phyloP scores from a whole-genome alignment of 2,329 filamentous ascomycete genomes.

The Leptosphaerulina australis region DNA sequence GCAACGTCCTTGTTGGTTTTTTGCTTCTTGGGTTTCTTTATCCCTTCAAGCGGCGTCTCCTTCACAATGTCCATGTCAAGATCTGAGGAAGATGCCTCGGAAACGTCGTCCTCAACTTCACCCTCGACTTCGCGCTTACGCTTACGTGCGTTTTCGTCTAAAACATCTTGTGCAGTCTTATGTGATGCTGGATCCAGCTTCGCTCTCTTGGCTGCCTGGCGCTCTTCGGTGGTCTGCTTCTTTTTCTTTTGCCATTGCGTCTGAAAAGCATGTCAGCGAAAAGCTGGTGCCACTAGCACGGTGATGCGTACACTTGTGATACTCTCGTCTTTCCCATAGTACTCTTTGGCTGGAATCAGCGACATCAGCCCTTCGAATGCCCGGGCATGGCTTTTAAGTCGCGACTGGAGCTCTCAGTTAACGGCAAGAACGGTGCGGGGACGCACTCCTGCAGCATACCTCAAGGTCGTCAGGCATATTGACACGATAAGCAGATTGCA shows the following conservation, averaged over 20 bases:
- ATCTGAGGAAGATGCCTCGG: constrained; percentile 39
- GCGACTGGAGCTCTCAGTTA: constrained; percentile 53
- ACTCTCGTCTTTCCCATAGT: constrained; percentile 77
- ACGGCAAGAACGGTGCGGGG: constrained; percentile 33
- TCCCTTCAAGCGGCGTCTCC: constrained; percentile 48
- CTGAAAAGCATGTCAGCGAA: constrained; percentile 53
- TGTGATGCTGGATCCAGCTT: constrained; percentile 91
- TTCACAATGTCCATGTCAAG: constrained; percentile 44
- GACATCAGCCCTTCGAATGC: constrained; percentile 87
- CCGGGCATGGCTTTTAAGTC: constrained; percentile 65
- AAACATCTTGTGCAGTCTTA: constrained; percentile 90
- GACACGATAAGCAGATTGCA: constrained; percentile 4
- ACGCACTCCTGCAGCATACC: constrained; percentile 39
- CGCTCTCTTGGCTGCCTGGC: constrained; percentile 66
- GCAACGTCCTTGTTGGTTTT: constrained; percentile 50
- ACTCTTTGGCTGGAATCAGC: constrained; percentile 86
- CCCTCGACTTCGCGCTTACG: constrained; percentile 72
- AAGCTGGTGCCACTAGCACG: constrained; percentile 12
- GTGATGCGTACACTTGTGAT: constrained; percentile 69
- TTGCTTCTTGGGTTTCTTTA: constrained; percentile 53
- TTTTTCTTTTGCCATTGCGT: constrained; percentile 96
- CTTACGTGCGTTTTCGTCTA: constrained; percentile 83
- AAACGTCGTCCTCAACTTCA: constrained; percentile 44
- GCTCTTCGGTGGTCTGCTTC: constrained; percentile 92
- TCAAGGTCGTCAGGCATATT: constrained; percentile 52